phyloP scores from a whole-genome alignment of 257 asterid genomes.

The Jacaranda mimosifolia region DNA sequence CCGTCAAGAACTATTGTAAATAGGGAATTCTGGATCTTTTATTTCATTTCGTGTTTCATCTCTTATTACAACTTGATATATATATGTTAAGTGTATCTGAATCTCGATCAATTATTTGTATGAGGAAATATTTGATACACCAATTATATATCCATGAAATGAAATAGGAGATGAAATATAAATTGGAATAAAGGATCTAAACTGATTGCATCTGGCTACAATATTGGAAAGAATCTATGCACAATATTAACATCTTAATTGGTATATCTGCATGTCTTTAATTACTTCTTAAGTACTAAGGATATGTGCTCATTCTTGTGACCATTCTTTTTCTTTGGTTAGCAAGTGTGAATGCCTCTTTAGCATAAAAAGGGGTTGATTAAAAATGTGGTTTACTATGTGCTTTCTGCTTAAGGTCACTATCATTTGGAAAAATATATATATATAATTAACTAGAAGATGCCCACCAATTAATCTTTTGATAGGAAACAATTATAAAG shows the following conservation, averaged over 20 bases:
- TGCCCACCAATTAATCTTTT: constrained; percentile 64
- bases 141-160: too few relatives aligned
- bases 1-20: constrained; percentile 1
- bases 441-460: constrained; percentile 42
- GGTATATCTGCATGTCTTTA: constrained; percentile 13
- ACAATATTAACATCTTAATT: background rate
- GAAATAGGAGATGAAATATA: too few relatives aligned
- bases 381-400: constrained; percentile 41
- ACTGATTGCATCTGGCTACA: background rate
- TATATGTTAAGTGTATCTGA: too few relatives aligned
- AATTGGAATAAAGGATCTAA: too few relatives aligned
- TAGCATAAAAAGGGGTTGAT: constrained; percentile 43
- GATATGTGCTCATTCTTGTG: constrained; percentile 43
- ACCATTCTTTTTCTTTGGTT: constrained; percentile 48
- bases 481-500: constrained; percentile 27
- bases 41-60: too few relatives aligned
- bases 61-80: too few relatives aligned
- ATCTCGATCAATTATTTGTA: too few relatives aligned
- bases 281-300: constrained; percentile 33
- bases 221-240: constrained; percentile 13
- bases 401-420: constrained; percentile 60
- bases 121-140: too few relatives aligned
- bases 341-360: constrained; percentile 59
- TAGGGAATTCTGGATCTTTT: too few relatives aligned
- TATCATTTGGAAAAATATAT: constrained; percentile 17